These are phyloP conservation scores for Saturnispora serradocipensis DNA, from an alignment of 805 yeast species.

Conservation along the genomic window DNA sequence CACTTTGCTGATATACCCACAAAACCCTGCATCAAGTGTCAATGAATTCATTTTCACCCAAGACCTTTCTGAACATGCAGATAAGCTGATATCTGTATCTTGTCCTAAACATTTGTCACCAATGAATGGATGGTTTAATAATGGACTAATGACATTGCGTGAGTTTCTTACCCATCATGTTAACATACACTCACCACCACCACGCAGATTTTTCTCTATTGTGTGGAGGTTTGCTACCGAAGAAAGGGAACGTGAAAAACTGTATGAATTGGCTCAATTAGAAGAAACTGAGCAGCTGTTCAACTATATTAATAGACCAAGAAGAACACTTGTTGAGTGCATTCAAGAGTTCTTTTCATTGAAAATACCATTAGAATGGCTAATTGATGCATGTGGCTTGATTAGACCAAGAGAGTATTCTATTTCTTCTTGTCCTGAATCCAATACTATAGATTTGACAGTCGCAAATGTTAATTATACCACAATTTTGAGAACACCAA, in stretches of 20 bases:
- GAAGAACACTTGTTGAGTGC: conserved; percentile 79
- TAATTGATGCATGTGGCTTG: conserved; percentile 69
- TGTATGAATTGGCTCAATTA: conserved; percentile 62
- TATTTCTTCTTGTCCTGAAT: conserved; percentile 49
- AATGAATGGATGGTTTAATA: conserved; percentile 54
- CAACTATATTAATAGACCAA: conserved; percentile 88
- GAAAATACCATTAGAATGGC: conserved; percentile 62
- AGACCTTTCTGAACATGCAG: conserved; percentile 67
- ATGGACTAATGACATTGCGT: conserved; percentile 49
- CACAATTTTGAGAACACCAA: conserved; percentile 64
- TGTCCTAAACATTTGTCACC: conserved; percentile 19
- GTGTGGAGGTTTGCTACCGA: conserved; percentile 72
- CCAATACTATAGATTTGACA: conserved; percentile 47
- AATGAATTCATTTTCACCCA: conserved; percentile 57
- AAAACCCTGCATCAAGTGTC: conserved; percentile 57
- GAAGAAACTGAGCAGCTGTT: conserved; percentile 75
- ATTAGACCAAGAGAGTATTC: conserved; percentile 79
- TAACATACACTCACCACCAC: conserved; percentile 76
- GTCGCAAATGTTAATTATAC: conserved; percentile 81
- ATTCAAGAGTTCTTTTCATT: conserved; percentile 73
- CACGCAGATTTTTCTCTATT: conserved; percentile 68
- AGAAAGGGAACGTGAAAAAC: conserved; percentile 63
- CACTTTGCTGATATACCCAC: conserved; percentile 66
- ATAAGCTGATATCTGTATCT: conserved; percentile 37
- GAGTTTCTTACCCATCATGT: conserved; percentile 68